phyloP scores from a whole-genome alignment of 2,329 filamentous ascomycete species.

The Diaporthe eres region DNA sequence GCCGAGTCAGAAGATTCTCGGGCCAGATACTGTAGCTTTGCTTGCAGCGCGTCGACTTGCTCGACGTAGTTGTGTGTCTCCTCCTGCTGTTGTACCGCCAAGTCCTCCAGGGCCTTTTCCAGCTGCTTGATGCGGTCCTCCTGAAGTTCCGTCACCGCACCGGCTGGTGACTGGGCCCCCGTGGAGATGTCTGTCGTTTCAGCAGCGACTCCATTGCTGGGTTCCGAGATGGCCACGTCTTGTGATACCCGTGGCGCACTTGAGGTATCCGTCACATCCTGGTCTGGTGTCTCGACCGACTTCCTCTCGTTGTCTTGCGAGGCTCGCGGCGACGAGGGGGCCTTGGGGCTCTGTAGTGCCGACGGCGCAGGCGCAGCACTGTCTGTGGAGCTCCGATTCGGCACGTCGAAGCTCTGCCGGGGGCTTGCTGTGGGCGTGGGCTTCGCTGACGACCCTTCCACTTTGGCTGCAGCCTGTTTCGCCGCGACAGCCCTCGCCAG shows the following conservation, averaged over 20 bases:
- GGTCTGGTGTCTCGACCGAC: constrained; percentile 34
- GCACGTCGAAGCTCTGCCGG: constrained; percentile 57
- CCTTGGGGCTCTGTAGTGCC: constrained; percentile 26
- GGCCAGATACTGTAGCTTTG: constrained; percentile 90
- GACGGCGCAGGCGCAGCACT: constrained; percentile 40
- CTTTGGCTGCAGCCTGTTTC: constrained; percentile 65
- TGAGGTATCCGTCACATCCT: neutral
- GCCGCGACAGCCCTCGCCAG: constrained; percentile 89
- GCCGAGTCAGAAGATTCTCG: constrained; percentile 84
- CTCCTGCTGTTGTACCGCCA: constrained; percentile 76
- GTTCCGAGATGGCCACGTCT: constrained; percentile 22
- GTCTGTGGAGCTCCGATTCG: constrained; percentile 51
- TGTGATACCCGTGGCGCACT: constrained; percentile 25
- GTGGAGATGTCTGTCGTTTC: constrained; percentile 15
- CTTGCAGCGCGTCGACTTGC: constrained; percentile 90
- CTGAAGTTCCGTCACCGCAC: constrained; percentile 53
- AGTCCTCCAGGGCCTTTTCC: constrained; percentile 52
- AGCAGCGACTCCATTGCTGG: constrained; percentile 13
- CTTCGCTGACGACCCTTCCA: constrained; percentile 60
- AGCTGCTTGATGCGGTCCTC: constrained; percentile 55
- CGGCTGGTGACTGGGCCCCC: constrained; percentile 5
- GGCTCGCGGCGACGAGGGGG: constrained; percentile 44
- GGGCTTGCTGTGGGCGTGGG: constrained; percentile 57
- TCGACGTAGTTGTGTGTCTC: constrained; percentile 89
- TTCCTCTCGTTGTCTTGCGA: constrained; percentile 46